Conservation (phyloP, 2,329 filamentous ascomycete species). For the Dothistroma pini region DNA sequence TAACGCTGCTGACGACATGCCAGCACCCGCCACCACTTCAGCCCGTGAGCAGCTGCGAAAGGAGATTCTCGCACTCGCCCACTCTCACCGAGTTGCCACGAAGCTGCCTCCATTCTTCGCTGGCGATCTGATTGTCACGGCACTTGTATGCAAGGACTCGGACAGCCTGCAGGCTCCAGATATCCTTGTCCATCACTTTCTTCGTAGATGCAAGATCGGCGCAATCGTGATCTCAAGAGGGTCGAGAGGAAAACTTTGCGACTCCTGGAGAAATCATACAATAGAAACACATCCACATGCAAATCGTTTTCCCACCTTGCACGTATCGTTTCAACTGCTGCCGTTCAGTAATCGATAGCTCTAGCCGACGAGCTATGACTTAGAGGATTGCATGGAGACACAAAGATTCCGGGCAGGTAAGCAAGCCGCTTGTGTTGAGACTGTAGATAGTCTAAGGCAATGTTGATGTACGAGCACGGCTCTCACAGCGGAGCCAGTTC, state of each 20-base stretch:
- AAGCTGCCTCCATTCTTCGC: background rate
- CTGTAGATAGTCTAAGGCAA: too few species aligned
- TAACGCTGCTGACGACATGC: background rate
- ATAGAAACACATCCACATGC: background rate
- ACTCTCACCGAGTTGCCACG: background rate
- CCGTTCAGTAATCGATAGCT: background rate
- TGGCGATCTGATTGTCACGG: background rate
- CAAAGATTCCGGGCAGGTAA: too few species aligned
- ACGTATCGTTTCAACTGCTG: background rate
- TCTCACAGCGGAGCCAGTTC: background rate
- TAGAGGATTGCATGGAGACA: too few species aligned
- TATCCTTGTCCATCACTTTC: background rate
- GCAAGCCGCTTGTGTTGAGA: too few species aligned
- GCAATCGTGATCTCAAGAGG: too few species aligned
- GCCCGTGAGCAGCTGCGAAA: background rate
- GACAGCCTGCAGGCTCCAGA: background rate
- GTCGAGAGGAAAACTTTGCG: too few species aligned
- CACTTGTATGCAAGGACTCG: background rate
- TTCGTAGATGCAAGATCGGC: background rate
- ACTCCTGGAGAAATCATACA: background rate
- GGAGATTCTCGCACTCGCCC: background rate
- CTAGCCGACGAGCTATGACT: too few species aligned
- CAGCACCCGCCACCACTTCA: background rate
- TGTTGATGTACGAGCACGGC: too few species aligned
- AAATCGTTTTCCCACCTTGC: background rate